phyloP scores from a whole-genome alignment of 1,284 basidiomycete species.

The Ganoderma meredithae region DNA sequence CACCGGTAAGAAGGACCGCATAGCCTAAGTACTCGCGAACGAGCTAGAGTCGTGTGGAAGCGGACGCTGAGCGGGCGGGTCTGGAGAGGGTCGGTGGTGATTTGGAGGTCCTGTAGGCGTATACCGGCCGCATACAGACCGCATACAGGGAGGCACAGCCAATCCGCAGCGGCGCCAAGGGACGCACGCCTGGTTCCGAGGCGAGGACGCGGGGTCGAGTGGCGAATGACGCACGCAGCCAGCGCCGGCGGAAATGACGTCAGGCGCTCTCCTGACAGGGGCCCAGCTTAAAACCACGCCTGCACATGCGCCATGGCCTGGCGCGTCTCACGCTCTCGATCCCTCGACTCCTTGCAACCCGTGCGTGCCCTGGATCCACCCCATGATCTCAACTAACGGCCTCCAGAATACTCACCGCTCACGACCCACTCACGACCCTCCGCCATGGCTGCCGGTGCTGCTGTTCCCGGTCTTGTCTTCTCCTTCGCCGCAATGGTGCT shows the following conservation, averaged over 20 bases:
- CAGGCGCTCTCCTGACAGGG: conserved; percentile 7
- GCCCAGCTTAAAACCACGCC: conserved; percentile 8
- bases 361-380: conserved; percentile 16
- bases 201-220: background rate
- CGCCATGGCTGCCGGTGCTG: conserved; percentile 48
- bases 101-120: background rate
- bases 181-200: background rate
- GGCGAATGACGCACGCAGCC: conserved; percentile 29
- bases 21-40: too few species aligned
- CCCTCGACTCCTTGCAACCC: conserved; percentile 15
- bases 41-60: too few species aligned
- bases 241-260: conserved; percentile 21
- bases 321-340: conserved; percentile 8
- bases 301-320: background rate
- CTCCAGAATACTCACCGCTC: background rate
- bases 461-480: conserved; percentile 57
- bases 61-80: too few species aligned
- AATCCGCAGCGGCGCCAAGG: background rate
- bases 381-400: background rate
- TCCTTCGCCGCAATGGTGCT: conserved; percentile 71
- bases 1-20: background rate
- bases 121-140: background rate
- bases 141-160: background rate
- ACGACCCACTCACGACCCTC: conserved; percentile 18
- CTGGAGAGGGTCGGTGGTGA: too few species aligned